Evolutionary conservation across 1,284 basidiomycete genomes (phyloP).

Genomic region (Cutaneotrichosporon cavernicola): DNA sequence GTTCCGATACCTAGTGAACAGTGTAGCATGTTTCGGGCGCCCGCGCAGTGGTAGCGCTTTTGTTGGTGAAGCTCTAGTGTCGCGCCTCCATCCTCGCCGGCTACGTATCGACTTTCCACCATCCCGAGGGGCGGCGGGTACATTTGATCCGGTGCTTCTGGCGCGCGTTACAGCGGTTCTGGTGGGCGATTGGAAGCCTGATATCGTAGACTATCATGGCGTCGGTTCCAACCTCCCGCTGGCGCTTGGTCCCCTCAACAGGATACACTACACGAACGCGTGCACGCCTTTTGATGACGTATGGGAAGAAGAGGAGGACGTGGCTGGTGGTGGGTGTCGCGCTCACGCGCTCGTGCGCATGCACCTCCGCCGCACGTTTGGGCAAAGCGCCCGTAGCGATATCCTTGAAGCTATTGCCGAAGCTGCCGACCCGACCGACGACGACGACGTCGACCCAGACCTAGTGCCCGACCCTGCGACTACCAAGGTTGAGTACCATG

Average conservation of each 20-base stretch:
- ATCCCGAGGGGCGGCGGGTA: background rate
- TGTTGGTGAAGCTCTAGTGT: conserved; percentile 24
- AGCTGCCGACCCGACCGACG: conserved; percentile 26
- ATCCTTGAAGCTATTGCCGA: conserved; percentile 24
- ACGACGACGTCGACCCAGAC: conserved; percentile 24
- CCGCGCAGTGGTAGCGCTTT: conserved; percentile 22
- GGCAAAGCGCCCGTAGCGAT: conserved; percentile 15
- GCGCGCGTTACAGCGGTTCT: conserved; percentile 24
- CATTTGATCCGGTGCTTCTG: conserved; percentile 25
- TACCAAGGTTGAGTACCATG: conserved; percentile 19
- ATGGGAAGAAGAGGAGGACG: conserved; percentile 3
- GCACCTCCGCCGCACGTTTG: conserved; percentile 22
- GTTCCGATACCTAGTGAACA: conserved; percentile 26
- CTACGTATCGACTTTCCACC: conserved; percentile 20
- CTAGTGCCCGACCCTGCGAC: conserved; percentile 12
- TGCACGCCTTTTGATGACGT: conserved; percentile 9
- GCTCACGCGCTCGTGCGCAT: conserved; percentile 20
- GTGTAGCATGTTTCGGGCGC: conserved; percentile 21
- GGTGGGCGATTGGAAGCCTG: conserved; percentile 21
- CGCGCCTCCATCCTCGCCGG: conserved; percentile 15
- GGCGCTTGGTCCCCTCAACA: conserved; percentile 15
- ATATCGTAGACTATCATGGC: conserved; percentile 16
- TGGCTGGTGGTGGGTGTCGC: conserved; percentile 9
- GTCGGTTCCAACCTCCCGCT: conserved; percentile 21
- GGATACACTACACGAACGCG: conserved; percentile 16